phyloP scores from a whole-genome alignment of 1,284 basidiomycete species.

The Amylostereum chailletii region DNA sequence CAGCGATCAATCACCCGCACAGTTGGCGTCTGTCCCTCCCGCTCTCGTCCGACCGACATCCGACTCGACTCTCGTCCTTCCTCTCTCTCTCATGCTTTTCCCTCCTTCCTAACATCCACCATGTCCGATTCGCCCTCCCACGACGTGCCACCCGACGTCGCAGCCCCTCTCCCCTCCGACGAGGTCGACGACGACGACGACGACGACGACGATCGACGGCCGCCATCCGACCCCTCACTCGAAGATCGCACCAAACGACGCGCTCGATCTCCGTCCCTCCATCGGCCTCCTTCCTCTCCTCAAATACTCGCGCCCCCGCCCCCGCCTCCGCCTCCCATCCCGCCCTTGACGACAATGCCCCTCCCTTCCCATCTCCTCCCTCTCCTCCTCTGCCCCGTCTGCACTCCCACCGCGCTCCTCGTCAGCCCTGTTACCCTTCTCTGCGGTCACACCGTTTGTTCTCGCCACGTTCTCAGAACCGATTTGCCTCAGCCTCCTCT shows the following conservation, averaged over 20 bases:
- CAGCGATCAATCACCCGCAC: no score
- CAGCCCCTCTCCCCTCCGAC: no score
- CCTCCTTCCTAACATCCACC: no score
- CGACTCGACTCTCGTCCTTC: no score
- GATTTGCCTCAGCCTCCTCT: constrained; percentile 7
- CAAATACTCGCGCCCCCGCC: constrained; percentile 7
- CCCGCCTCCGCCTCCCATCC: constrained; percentile 5
- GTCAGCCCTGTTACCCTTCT: constrained; percentile 22
- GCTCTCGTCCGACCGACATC: no score
- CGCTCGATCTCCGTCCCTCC: constrained; percentile 15
- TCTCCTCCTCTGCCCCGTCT: constrained; percentile 22
- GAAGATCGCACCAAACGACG: constrained; percentile 2
- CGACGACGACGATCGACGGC: no score
- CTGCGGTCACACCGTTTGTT: constrained; percentile 26
- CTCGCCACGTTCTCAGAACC: constrained; percentile 17
- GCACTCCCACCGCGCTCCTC: constrained; percentile 16
- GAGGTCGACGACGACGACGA: no score
- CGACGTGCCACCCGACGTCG: no score
- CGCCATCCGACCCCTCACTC: no score
- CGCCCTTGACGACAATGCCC: not conserved
- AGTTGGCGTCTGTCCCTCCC: no score
- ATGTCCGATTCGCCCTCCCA: no score
- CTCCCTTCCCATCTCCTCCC: constrained; percentile 11
- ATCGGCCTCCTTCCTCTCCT: constrained; percentile 14
- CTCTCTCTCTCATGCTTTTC: no score